Percentiles rank a stretch among this genome's conserved stretches.
Evolutionary conservation across 345 rosid genomes (phyloP).

Genomic region (Camelina sativa): DNA sequence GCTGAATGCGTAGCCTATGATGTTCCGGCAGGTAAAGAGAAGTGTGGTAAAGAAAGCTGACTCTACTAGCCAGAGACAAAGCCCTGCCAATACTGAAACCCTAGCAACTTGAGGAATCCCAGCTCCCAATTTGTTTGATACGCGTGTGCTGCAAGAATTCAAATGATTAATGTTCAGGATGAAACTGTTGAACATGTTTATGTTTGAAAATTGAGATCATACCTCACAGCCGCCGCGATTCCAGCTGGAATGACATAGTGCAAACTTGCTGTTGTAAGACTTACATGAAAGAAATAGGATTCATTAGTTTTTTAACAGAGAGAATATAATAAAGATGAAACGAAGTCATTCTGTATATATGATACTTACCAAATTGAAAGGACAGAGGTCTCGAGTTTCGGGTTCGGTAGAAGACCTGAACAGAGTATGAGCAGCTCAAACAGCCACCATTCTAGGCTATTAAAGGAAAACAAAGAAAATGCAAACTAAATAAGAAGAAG

Average conservation of each 20-base stretch:
- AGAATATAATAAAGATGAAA: neutral
- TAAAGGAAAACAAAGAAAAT: neutral
- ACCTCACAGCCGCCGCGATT: conserved; percentile 48
- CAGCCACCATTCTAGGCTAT: conserved; percentile 76
- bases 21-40: conserved; percentile 38
- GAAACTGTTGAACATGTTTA: neutral
- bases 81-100: conserved; percentile 28
- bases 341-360: neutral
- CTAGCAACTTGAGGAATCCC: conserved; percentile 36
- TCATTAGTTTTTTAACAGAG: neutral
- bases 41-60: conserved; percentile 34
- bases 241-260: conserved; percentile 47
- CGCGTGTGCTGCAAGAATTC: conserved; percentile 47
- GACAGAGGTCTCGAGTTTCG: conserved; percentile 65
- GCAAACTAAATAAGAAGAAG: neutral
- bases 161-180: neutral
- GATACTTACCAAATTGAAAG: conserved; percentile 60
- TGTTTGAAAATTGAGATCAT: neutral
- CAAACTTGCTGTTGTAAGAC: conserved; percentile 42
- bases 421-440: conserved; percentile 54
- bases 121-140: conserved; percentile 55
- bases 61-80: conserved; percentile 40
- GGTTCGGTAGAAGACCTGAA: conserved; percentile 61
- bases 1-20: conserved; percentile 34
- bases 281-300: neutral